These are phyloP conservation scores for Phytophthora sansomeana DNA, from an alignment of 352 stramenopile species.

Conservation along the genomic window DNA sequence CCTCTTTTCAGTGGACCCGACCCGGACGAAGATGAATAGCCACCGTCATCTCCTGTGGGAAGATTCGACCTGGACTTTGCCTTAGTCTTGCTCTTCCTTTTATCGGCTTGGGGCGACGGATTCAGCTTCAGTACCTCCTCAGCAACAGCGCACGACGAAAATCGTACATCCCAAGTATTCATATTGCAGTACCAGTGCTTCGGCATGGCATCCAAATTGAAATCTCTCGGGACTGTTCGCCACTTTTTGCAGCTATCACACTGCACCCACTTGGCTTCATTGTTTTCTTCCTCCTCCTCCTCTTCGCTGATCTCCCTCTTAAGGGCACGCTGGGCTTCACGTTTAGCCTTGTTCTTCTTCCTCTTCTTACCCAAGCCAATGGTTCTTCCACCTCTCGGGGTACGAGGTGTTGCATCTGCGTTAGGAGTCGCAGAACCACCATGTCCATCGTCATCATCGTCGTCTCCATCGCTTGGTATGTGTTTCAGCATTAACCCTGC, in stretches of 20 bases:
- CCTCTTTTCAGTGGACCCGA: constrained; percentile 37
- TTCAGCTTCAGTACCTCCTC: constrained; percentile 86
- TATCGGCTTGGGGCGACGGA: constrained; percentile 35
- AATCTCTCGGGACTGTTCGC: constrained; percentile 91
- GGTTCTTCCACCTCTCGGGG: constrained; percentile 14
- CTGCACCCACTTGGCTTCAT: constrained; percentile 95
- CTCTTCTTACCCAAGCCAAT: constrained; percentile 55
- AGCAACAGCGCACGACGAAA: constrained; percentile 87
- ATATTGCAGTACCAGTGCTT: constrained; percentile 97
- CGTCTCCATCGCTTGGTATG: constrained; percentile 51
- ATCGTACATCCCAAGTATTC: constrained; percentile 93
- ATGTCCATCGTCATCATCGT: constrained; percentile 57
- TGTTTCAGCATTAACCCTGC: constrained; percentile 29
- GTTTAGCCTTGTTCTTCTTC: constrained; percentile 65
- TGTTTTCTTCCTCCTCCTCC: constrained; percentile 42
- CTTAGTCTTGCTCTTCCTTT: constrained; percentile 45
- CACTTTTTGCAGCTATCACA: constrained; percentile 97
- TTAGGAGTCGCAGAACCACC: constrained; percentile 31
- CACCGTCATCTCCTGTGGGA: constrained; percentile 36
- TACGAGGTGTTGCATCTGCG: constrained; percentile 29
- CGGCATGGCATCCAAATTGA: constrained; percentile 92
- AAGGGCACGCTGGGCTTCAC: constrained; percentile 29
- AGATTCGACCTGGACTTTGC: constrained; percentile 36
- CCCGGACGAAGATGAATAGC: constrained; percentile 49
- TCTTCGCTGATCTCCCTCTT: constrained; percentile 35